Base-by-base conservation (phyloP, 305 asterid genomes). In the Solanum hybrid region DNA sequence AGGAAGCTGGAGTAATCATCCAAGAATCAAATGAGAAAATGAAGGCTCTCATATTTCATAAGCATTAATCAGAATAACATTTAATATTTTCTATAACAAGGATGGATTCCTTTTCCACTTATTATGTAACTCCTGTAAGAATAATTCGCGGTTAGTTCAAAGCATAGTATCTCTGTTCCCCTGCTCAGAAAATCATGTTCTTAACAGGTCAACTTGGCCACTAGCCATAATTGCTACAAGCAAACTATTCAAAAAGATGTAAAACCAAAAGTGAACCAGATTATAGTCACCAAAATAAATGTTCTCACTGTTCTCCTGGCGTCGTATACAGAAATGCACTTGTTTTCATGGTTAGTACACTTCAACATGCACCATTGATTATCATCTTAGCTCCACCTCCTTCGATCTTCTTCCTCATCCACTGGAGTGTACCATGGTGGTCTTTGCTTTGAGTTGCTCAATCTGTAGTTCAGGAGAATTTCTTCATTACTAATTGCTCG, bases 401-500 rank as follows among this genome's bases (percentile, higher is more conserved):
- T 92, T 73, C 94, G 90, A 91, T 97, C 99, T 93, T 97, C 99
- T 80, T 96, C 99, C 96, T 92, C 99, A 9, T 97, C 98, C 1
- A 96, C 98, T 3, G 99, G 98, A 67, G 92, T 91, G 87, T 97
- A 97, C 99, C 99, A 96, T 3, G 96, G 90, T 31, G 99, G 99
- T 89, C 99, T 89, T 36, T 89, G 89, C 92, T 97, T 96, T 92
- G 95, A 93, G 92, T 96, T 97, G 91, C 99, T 97, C 95, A 97
- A 90, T 93, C 99, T 93, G 91, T 97, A 97, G 90, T 96, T 97
- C 95, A 97, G 88, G 36, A 95, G 92, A 85, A 97, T 89, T 93
- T 96, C 99, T 90, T 97, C 99, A 89, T 97, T 91, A 77, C 92
- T 92, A 46, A 97, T 90, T 24, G 89, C 92, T 90, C 97, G 88